Evolutionary conservation across 2,329 filamentous ascomycete species (phyloP), one percentile per base, ranked within the genome.

Genomic region (Venturia aucupariae): DNA sequence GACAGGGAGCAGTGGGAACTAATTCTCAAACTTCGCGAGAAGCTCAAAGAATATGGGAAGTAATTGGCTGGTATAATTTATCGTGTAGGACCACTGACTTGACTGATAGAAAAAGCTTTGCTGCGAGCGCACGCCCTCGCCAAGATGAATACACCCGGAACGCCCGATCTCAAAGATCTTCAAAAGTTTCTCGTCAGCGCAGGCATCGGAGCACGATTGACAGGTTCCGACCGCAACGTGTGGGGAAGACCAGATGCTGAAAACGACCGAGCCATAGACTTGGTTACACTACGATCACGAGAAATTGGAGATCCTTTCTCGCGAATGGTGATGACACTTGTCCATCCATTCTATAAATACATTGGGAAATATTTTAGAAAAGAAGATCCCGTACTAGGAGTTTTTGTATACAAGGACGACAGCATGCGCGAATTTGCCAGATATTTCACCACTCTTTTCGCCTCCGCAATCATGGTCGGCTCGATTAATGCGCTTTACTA

Each of bases 251-350:
- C n/a, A 8, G 30, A 39, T 7, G 13, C 7, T 22, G 24, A n/a
- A 19, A 13, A 39, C 27, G 17, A 32, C 6, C 57, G 57, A 22
- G 57, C 57, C 19, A 30, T 13, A 17, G 57, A 60, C 15, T n/a
- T 60, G 57, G 32, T 35, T 17, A 32, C 39, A 15, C 57, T 60
- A 22, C 57, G 10, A 39, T 27, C 13, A n/a, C 32, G 57, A 15
- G 39, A 60, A 10, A 22, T 39, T 6, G 57, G 32, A 60, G 57
- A 60, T 41, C 57, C 39, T 22, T 60, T 60, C 57, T 38, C 57
- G 17, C 27, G 57, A 1, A 24, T 60, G 30, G 32, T 60, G 4
- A 39, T 39, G 35, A 60, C 1, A 27, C 32, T 60, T 13, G 39
- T 60, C 19, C 35, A 42, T 22, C 57, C 57, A 3, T 60, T 41